Conservation (phyloP, 495 filamentous ascomycete species). For the Penicilliopsis zonata region DNA sequence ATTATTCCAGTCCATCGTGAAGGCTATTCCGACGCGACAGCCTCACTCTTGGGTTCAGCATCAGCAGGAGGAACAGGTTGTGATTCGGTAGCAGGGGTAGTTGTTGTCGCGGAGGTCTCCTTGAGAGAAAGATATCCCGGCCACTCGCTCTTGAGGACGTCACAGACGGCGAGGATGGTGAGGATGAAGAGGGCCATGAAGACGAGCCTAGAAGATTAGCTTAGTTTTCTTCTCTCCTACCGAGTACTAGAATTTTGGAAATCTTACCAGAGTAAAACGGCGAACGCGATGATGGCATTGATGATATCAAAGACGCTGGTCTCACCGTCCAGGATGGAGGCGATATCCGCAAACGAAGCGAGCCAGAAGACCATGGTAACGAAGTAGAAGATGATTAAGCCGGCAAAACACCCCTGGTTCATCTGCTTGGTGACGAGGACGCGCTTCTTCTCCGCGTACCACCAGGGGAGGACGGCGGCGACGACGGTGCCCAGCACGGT, state of each 20-base stretch:
- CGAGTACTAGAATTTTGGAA: background rate
- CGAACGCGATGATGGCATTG: slow-evolving; percentile 19
- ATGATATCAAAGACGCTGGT: slow-evolving; percentile 7
- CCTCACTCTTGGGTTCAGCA: too few species aligned
- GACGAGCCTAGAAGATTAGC: slow-evolving; percentile 11
- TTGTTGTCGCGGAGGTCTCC: too few species aligned
- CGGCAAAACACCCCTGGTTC: slow-evolving; percentile 12
- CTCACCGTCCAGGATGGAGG: slow-evolving; percentile 3
- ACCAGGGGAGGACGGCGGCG: slow-evolving; percentile 12
- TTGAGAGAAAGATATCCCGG: slow-evolving; percentile 14
- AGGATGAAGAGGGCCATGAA: slow-evolving; percentile 18
- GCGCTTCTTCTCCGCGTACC: slow-evolving; percentile 8
- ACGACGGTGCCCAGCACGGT: slow-evolving; percentile 10
- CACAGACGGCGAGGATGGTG: slow-evolving; percentile 15
- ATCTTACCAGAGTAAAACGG: slow-evolving; percentile 17
- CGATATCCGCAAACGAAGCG: slow-evolving; percentile 20
- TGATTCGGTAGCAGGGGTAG: too few species aligned
- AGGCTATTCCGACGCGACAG: too few species aligned
- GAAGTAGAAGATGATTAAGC: slow-evolving; percentile 12
- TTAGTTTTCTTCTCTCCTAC: background rate
- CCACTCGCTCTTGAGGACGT: slow-evolving; percentile 15
- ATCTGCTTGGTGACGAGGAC: slow-evolving; percentile 8
- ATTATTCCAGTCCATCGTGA: too few species aligned
- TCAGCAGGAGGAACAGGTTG: too few species aligned
- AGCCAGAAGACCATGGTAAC: slow-evolving; percentile 23